Conservation (phyloP, 2,329 filamentous ascomycete genomes). For the Anthostomella pinea region DNA sequence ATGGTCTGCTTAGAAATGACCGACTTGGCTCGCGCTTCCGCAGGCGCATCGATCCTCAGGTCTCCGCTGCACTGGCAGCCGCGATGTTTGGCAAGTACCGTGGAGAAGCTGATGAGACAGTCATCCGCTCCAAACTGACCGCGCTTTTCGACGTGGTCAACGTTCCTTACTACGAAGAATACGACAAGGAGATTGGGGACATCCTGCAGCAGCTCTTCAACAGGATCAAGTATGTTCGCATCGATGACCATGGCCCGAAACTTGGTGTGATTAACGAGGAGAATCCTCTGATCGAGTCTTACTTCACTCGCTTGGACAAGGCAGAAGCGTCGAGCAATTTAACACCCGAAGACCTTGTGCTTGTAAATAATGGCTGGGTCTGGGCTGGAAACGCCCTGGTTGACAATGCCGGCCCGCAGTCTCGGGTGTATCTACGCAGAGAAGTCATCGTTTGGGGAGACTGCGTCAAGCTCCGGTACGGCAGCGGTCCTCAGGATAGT, state of each 20-base stretch:
- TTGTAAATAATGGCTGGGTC: slow-evolving; percentile 98
- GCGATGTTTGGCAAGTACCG: slow-evolving; percentile 67
- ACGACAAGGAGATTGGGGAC: slow-evolving; percentile 76
- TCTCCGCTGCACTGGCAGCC: slow-evolving; percentile 67
- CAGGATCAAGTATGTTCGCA: slow-evolving; percentile 86
- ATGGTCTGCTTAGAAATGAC: slow-evolving; percentile 69
- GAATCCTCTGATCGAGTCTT: slow-evolving; percentile 85
- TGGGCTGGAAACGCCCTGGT: slow-evolving; percentile 95
- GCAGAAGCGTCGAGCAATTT: slow-evolving; percentile 78
- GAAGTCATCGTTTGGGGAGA: slow-evolving; percentile 99
- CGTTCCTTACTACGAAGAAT: slow-evolving; percentile 85
- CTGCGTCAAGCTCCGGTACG: slow-evolving; percentile 95
- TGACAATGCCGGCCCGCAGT: slow-evolving; percentile 88
- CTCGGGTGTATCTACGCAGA: slow-evolving; percentile 87
- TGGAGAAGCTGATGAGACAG: slow-evolving; percentile 48
- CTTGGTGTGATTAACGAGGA: slow-evolving; percentile 72
- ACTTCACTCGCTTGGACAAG: slow-evolving; percentile 84
- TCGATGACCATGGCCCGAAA: slow-evolving; percentile 91
- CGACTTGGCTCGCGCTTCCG: slow-evolving; percentile 77
- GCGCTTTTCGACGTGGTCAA: slow-evolving; percentile 80
- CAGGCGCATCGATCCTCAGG: slow-evolving; percentile 65
- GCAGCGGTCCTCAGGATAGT: slow-evolving; percentile 74
- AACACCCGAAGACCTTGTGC: slow-evolving; percentile 69
- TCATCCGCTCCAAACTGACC: slow-evolving; percentile 53
- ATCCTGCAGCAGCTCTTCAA: slow-evolving; percentile 92